phyloP scores from a whole-genome alignment of 2,329 filamentous ascomycete genomes.

The Alternaria sp. region DNA sequence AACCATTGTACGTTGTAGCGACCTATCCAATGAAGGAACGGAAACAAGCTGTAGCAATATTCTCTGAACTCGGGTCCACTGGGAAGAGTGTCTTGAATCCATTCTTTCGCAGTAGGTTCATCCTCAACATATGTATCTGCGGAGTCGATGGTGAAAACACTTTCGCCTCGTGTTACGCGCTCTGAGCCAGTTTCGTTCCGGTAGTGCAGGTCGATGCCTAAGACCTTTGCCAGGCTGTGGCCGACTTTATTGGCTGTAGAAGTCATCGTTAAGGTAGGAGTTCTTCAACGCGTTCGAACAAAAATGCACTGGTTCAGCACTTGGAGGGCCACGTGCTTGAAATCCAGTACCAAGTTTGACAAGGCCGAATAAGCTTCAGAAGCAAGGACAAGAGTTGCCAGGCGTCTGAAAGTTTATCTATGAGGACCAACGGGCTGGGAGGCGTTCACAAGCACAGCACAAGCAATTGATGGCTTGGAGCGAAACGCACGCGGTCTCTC shows the following conservation, averaged over 20 bases:
- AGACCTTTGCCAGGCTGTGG: conserved; percentile 76
- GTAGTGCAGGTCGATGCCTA: conserved; percentile 83
- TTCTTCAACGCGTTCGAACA: conserved; percentile 4
- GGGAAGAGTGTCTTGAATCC: conserved; percentile 72
- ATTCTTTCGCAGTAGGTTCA: conserved; percentile 79
- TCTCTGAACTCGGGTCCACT: conserved; percentile 60
- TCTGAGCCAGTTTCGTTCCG: conserved; percentile 67
- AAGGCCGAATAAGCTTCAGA: conserved; percentile 40
- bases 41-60: conserved; percentile 80
- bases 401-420: conserved; percentile 43
- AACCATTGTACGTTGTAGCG: conserved; percentile 93
- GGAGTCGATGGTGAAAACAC: conserved; percentile 76
- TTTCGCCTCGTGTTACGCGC: conserved; percentile 78
- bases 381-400: conserved; percentile 33
- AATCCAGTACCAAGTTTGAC: conserved; percentile 19
- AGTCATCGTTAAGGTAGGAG: conserved; percentile 31
- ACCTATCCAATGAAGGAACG: conserved; percentile 87
- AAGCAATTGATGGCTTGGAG: conserved; percentile 16
- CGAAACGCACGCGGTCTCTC: conserved; percentile 3
- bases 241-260: conserved; percentile 66
- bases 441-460: conserved; percentile 17
- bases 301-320: conserved; percentile 18
- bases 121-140: conserved; percentile 83
- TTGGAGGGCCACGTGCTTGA: conserved; percentile 23
- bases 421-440: conserved; percentile 16